Conservation (phyloP, 2,329 filamentous ascomycete species). For the Chaetomiaceae sp. region DNA sequence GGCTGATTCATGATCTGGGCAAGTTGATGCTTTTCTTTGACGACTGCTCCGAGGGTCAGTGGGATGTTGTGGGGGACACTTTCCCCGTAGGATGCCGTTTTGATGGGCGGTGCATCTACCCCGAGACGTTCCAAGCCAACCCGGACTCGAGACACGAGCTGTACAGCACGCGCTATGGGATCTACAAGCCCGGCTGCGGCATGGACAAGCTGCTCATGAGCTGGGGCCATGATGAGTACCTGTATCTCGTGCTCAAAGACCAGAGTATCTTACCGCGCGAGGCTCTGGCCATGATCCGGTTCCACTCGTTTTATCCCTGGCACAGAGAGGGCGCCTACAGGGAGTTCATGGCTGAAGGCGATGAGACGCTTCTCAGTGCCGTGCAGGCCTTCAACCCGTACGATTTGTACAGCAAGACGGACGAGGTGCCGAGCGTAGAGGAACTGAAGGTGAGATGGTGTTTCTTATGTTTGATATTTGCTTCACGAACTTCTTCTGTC, state of each 20-base stretch:
- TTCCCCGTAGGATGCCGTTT: conserved; percentile 75
- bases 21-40: conserved; percentile 73
- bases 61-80: conserved; percentile 88
- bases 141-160: conserved; percentile 66
- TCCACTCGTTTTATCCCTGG: conserved; percentile 93
- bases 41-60: conserved; percentile 79
- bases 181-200: conserved; percentile 74
- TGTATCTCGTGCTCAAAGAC: conserved; percentile 81
- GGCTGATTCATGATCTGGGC: conserved; percentile 73
- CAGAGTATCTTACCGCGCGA: conserved; percentile 75
- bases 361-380: conserved; percentile 72
- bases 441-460: conserved; percentile 59
- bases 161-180: conserved; percentile 72
- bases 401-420: conserved; percentile 87
- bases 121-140: conserved; percentile 70
- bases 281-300: conserved; percentile 86
- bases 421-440: conserved; percentile 69
- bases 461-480: neutral
- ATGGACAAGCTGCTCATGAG: conserved; percentile 84
- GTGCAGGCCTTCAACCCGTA: conserved; percentile 88
- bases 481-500: too few species aligned
- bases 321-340: conserved; percentile 75
- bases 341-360: conserved; percentile 79
- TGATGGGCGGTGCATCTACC: conserved; percentile 73
- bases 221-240: conserved; percentile 86